Evolutionary conservation across 371 early-diverging fungal species (phyloP).

Genomic region (Mucor piriformis): DNA sequence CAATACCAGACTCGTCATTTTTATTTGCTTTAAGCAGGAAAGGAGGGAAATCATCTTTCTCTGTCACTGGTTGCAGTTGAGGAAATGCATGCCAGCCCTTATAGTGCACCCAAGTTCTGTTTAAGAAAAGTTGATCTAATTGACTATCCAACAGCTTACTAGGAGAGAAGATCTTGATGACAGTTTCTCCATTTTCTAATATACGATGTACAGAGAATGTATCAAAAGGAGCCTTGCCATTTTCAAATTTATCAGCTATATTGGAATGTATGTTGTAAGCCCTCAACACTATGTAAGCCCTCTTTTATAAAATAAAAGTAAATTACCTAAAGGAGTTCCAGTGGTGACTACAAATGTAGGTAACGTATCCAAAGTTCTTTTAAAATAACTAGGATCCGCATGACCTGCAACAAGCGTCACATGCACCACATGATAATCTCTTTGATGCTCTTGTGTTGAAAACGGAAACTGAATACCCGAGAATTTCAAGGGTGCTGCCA

Average conservation of each 20-base stretch:
- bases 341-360: slow-evolving; percentile 66
- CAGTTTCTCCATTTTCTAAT: slow-evolving; percentile 53
- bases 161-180: slow-evolving; percentile 65
- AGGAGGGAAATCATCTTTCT: slow-evolving; percentile 21
- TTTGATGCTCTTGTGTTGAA: slow-evolving; percentile 15
- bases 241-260: slow-evolving; percentile 30
- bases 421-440: slow-evolving; percentile 59
- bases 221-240: slow-evolving; percentile 46
- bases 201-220: slow-evolving; percentile 49
- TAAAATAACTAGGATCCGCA: slow-evolving; percentile 60
- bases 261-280: no score
- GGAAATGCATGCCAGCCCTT: slow-evolving; percentile 77
- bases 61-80: slow-evolving; percentile 41
- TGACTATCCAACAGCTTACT: slow-evolving; percentile 35
- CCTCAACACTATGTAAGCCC: no score
- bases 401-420: slow-evolving; percentile 68
- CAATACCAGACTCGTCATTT: slow-evolving; percentile 44
- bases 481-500: slow-evolving; percentile 55
- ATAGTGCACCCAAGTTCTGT: slow-evolving; percentile 57
- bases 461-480: slow-evolving; percentile 28
- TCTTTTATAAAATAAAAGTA: not conserved
- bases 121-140: slow-evolving; percentile 50
- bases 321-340: slow-evolving; percentile 31
- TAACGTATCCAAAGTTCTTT: slow-evolving; percentile 30
- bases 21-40: slow-evolving; percentile 28